phyloP scores from a whole-genome alignment of 2,329 filamentous ascomycete genomes.

The Periglandula ipomoeae region DNA sequence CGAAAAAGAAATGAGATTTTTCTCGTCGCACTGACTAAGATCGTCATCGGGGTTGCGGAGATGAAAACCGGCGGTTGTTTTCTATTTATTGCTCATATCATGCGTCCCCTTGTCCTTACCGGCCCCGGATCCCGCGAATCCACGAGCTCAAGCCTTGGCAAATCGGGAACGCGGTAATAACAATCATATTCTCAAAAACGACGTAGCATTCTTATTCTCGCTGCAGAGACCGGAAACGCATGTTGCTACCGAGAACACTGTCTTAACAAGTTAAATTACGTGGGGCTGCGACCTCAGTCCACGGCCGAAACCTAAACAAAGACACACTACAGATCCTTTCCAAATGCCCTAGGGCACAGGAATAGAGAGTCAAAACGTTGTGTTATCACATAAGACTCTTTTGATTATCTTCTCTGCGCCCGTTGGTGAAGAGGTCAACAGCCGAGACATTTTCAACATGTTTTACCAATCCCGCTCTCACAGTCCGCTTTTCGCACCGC shows the following conservation, averaged over 20 bases:
- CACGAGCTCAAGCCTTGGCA: neutral
- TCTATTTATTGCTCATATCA: neutral
- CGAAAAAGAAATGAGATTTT: neutral
- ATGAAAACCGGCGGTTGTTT: neutral
- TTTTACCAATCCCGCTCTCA: neutral
- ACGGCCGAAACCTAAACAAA: neutral
- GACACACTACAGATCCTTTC: neutral
- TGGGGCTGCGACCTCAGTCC: neutral
- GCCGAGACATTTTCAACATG: conserved; percentile 1
- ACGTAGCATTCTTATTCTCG: neutral
- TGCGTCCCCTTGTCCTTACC: neutral
- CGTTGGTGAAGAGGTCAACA: neutral
- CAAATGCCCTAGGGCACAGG: neutral
- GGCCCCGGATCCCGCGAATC: neutral
- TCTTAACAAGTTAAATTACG: neutral
- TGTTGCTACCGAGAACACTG: neutral
- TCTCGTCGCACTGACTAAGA: neutral
- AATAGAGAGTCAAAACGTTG: neutral
- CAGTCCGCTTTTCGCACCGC: no score
- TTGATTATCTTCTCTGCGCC: neutral
- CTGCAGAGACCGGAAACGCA: neutral
- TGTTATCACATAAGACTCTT: neutral
- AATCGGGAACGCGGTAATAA: neutral
- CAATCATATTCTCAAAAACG: neutral
- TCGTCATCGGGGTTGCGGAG: neutral